Percentiles rank a stretch among this genome's conserved stretches.
Conservation (phyloP, 768 basidiomycete genomes). For the Rossbeevera mucosa region DNA sequence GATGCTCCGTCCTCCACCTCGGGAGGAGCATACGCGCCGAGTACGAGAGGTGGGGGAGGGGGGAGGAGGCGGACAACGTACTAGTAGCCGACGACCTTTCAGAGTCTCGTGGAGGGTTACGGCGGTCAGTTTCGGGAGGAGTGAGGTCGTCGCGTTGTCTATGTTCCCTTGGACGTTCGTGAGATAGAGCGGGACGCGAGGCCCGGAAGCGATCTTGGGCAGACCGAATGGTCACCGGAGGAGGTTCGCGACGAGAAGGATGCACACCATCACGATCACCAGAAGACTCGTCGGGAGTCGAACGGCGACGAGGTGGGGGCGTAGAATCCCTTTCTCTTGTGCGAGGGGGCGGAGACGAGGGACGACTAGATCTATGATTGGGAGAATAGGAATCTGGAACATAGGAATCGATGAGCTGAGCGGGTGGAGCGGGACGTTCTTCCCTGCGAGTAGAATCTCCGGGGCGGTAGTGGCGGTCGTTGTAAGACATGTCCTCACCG, state of each 20-base stretch:
- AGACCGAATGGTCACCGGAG: conserved; percentile 13
- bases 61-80: conserved; percentile 46
- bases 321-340: conserved; percentile 23
- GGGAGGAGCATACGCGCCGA: conserved; percentile 37
- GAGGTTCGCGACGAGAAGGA: conserved; percentile 19
- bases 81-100: conserved; percentile 37
- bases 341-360: conserved; percentile 21
- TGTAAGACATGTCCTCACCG: conserved; percentile 40
- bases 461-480: conserved; percentile 67
- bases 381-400: conserved; percentile 28
- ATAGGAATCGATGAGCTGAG: conserved; percentile 25
- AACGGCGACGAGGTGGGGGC: conserved; percentile 19
- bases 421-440: conserved; percentile 19
- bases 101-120: conserved; percentile 25
- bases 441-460: conserved; percentile 29
- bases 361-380: conserved; percentile 17
- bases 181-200: conserved; percentile 9
- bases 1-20: conserved; percentile 32
- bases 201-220: conserved; percentile 26
- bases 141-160: conserved; percentile 25
- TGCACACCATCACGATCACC: conserved; percentile 22
- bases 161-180: conserved; percentile 20
- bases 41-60: conserved; percentile 33
- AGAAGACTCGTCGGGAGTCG: conserved; percentile 18
- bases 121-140: conserved; percentile 17